phyloP scores from a whole-genome alignment of 164 flowering plant genomes.

The Magnolia sinica region DNA sequence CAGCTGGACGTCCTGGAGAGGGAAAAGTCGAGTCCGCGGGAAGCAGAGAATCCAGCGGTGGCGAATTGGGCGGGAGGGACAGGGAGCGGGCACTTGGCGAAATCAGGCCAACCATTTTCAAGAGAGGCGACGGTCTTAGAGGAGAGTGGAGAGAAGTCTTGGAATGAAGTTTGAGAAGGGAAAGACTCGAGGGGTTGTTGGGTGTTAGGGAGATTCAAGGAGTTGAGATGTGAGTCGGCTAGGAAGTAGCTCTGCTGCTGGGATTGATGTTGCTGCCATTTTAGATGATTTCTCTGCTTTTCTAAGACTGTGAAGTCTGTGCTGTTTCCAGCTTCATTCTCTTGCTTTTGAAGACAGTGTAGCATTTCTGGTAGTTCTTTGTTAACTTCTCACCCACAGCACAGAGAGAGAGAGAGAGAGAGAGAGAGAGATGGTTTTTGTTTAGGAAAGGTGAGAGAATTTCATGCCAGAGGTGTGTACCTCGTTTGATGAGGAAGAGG shows the following conservation, averaged over 20 bases:
- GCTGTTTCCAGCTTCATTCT: conserved; percentile 17
- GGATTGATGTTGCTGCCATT: conserved; percentile 39
- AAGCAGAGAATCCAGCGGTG: conserved; percentile 17
- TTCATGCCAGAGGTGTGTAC: background rate
- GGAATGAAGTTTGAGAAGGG: background rate
- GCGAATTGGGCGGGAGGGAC: background rate
- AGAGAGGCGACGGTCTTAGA: conserved; percentile 37
- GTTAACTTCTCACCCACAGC: conserved; percentile 24
- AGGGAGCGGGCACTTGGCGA: conserved; percentile 19
- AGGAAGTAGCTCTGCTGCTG: conserved; percentile 21
- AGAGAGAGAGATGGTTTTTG: background rate
- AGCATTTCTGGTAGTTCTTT: conserved; percentile 44
- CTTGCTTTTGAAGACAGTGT: conserved; percentile 33
- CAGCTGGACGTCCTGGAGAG: conserved; percentile 41
- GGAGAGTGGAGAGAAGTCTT: conserved; percentile 7
- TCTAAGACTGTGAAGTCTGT: conserved; percentile 55
- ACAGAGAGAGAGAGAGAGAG: background rate
- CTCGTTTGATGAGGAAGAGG: background rate
- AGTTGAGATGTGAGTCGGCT: conserved; percentile 26
- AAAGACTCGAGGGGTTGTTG: conserved; percentile 18
- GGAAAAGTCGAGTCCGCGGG: conserved; percentile 10
- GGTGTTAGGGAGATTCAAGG: conserved; percentile 16
- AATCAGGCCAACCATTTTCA: conserved; percentile 49
- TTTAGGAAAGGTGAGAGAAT: background rate
- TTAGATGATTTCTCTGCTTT: conserved; percentile 47